Base-by-base conservation (phyloP, 2,329 filamentous ascomycete genomes). In the Bipolaris bicolor region DNA sequence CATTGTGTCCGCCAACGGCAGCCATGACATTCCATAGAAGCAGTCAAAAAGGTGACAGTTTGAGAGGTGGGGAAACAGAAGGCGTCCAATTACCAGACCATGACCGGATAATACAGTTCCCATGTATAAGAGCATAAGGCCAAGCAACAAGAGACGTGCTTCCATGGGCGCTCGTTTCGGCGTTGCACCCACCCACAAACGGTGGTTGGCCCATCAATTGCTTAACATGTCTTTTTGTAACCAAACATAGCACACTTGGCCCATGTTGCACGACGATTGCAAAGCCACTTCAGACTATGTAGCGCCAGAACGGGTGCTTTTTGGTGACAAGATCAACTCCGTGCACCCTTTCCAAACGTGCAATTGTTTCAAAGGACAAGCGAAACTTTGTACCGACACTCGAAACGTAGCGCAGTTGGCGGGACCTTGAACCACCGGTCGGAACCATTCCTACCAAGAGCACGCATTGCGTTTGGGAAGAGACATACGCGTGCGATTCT, bases 371-470 rank as follows among this genome's bases (percentile, higher is more conserved):
- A 49, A 15, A 43, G 49, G 24, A 24, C 49, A 57, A 52, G 49
- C 49, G 43, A 57, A 57, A 57, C 49, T 53, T 47, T 57, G 33
- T 26, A 45, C 16, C 36, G 43, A 57, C 54, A 56, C 53, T 48
- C 54, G 54, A 57, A 53, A 57, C 54, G 43, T 53, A 57, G 43
- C 54, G 54, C 43, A 57, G 18, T 29, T 31, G 11, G 36, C 43
- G 40, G 49, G 22, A 48, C 33, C 36, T 43, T 48, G 22, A 37
- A 37, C 36, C n/a, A 56, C 53, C 53, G 48, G 49, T 53, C 54
- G 36, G 45, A 16, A 26, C 29, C 7, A 6, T 29, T 22, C 1
- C 43, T 45, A 43, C 49, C 7, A 41, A 20, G 36, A 52, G 6
- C 24, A 26, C 29, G 53, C 49, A 52, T 45, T 9, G 36, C 24